Evolutionary conservation across 2,329 filamentous ascomycete species (phyloP).

Genomic region (Cordyceps cicadae): DNA sequence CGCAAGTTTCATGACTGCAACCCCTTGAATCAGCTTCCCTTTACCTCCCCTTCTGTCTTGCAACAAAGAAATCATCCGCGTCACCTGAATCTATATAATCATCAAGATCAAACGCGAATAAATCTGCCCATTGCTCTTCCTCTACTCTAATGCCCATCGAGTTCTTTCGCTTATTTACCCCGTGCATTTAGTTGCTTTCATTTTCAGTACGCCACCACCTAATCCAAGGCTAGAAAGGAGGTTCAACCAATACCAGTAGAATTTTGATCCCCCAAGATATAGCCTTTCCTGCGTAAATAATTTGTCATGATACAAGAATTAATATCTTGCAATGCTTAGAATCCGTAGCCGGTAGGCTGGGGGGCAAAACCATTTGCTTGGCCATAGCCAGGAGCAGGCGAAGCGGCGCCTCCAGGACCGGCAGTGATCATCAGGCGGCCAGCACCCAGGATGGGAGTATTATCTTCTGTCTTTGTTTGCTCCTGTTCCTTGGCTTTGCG

Average conservation of each 20-base stretch:
- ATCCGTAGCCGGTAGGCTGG: constrained; percentile 74
- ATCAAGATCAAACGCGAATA: constrained; percentile 2
- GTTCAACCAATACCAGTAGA: constrained; percentile 1
- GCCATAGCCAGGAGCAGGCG: constrained; percentile 55
- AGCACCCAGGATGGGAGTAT: constrained; percentile 83
- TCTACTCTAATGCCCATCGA: background rate
- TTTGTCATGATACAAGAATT: constrained; percentile 1
- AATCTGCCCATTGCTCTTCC: background rate
- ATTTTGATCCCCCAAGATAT: background rate
- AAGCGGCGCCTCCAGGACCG: constrained; percentile 56
- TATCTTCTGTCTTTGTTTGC: constrained; percentile 80
- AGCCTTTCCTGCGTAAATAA: background rate
- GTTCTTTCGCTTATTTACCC: background rate
- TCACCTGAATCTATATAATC: background rate
- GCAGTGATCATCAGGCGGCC: constrained; percentile 93
- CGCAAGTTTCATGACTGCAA: constrained; percentile 8
- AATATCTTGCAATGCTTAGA: constrained; percentile 29
- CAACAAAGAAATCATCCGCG: background rate
- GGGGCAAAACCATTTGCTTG: constrained; percentile 85
- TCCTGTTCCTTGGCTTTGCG: constrained; percentile 69
- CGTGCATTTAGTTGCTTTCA: background rate
- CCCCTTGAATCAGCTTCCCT: background rate
- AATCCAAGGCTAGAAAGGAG: background rate
- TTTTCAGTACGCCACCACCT: background rate
- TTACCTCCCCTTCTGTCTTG: background rate